Evolutionary conservation across 768 basidiomycete species (phyloP).

Genomic region (Piloderma croceum): DNA sequence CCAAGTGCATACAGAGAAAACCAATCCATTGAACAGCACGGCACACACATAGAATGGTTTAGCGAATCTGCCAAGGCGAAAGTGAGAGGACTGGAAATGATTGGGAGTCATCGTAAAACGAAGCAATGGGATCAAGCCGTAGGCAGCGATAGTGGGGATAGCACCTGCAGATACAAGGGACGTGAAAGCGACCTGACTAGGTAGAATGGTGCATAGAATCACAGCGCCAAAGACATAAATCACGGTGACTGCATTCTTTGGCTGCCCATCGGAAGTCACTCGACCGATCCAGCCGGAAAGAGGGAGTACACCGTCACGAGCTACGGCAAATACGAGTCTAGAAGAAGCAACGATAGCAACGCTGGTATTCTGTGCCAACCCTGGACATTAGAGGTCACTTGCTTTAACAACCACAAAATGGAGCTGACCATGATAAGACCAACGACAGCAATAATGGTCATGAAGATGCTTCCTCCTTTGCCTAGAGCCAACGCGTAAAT

Average conservation of each 20-base stretch:
- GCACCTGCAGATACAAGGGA: constrained; percentile 84
- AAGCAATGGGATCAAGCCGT: constrained; percentile 74
- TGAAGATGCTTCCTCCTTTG: constrained; percentile 72
- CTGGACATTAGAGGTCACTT: constrained; percentile 2
- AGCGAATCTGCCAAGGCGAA: constrained; percentile 61
- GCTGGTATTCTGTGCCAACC: constrained; percentile 69
- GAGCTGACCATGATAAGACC: constrained; percentile 75
- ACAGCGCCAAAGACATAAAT: constrained; percentile 74
- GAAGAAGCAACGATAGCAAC: constrained; percentile 86
- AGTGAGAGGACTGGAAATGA: constrained; percentile 67
- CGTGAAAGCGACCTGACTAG: constrained; percentile 88
- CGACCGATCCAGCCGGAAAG: constrained; percentile 76
- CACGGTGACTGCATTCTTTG: constrained; percentile 80
- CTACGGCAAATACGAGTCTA: constrained; percentile 85
- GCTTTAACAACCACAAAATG: neutral
- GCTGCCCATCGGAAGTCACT: constrained; percentile 68
- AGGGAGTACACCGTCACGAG: constrained; percentile 90
- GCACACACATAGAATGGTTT: constrained; percentile 66
- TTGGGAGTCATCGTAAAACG: constrained; percentile 75
- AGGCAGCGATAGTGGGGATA: constrained; percentile 84
- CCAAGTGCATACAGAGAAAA: constrained; percentile 63
- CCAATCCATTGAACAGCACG: constrained; percentile 63
- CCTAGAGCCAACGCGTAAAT: constrained; percentile 83
- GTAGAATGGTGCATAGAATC: constrained; percentile 82
- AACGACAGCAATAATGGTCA: constrained; percentile 78